Conservation (phyloP, 2,329 filamentous ascomycete species). For the Apiospora phragmitis region DNA sequence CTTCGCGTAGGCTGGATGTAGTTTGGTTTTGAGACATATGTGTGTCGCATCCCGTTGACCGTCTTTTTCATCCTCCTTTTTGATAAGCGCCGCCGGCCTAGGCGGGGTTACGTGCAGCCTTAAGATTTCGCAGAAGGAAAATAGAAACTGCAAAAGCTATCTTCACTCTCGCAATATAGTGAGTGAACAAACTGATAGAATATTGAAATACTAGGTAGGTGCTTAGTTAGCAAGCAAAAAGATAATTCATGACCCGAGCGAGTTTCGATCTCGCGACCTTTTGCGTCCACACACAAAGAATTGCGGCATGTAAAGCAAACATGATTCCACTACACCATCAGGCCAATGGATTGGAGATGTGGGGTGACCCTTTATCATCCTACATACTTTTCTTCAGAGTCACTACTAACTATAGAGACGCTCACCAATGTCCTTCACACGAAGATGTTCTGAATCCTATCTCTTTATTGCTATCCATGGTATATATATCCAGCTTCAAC, state of each 20-base stretch:
- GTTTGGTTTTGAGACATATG: not conserved
- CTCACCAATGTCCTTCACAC: not conserved
- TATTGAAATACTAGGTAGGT: not conserved
- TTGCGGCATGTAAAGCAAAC: conserved; percentile 1
- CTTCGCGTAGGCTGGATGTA: not conserved
- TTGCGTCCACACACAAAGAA: not conserved
- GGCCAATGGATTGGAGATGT: not conserved
- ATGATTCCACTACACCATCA: conserved; percentile 6
- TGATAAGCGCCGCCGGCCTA: no score
- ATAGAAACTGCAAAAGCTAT: no score
- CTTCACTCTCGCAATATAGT: no score
- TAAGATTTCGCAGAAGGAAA: no score
- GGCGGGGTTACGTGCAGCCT: no score
- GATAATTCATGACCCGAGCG: conserved; percentile 1
- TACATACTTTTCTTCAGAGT: no score
- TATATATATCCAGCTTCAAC: not conserved
- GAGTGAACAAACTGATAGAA: no score
- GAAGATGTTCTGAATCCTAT: not conserved
- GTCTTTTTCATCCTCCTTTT: no score
- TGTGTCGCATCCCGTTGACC: not conserved
- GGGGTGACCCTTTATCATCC: not conserved
- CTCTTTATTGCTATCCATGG: not conserved
- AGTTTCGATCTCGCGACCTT: conserved; percentile 9
- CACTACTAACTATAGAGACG: not conserved
- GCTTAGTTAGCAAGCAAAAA: no score